Evolutionary conservation across 352 stramenopile species (phyloP).

Genomic region (Phytophthora capsici): DNA sequence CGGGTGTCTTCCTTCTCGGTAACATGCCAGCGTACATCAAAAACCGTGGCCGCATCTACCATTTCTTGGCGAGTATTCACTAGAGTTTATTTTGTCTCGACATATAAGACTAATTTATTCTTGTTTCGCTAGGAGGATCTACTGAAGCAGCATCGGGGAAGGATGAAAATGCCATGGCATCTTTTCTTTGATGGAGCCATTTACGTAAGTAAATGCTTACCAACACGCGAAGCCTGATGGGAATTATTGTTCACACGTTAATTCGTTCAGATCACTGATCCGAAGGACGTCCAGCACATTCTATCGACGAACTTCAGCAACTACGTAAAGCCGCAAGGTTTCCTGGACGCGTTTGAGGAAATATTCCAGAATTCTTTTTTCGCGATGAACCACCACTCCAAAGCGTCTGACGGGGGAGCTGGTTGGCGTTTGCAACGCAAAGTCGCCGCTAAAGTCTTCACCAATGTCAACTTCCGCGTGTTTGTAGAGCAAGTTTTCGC

Average conservation of each 20-base stretch:
- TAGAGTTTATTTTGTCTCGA: too few species aligned
- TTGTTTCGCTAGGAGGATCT: constrained; percentile 40
- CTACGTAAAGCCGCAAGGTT: constrained; percentile 76
- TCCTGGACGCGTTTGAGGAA: constrained; percentile 70
- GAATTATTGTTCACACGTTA: too few species aligned
- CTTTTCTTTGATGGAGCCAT: constrained; percentile 71
- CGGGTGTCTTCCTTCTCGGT: constrained; percentile 53
- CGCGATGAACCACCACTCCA: constrained; percentile 68
- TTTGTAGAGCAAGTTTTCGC: constrained; percentile 59
- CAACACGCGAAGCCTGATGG: not conserved
- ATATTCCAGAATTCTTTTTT: constrained; percentile 81
- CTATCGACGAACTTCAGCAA: constrained; percentile 69
- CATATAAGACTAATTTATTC: not conserved
- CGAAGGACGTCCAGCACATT: constrained; percentile 72
- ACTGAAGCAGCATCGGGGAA: constrained; percentile 47
- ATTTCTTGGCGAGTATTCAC: constrained; percentile 47
- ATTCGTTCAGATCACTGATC: constrained; percentile 48
- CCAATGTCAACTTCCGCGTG: constrained; percentile 57
- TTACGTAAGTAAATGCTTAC: constrained; percentile 37
- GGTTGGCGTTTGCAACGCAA: constrained; percentile 83
- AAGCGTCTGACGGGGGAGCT: constrained; percentile 55
- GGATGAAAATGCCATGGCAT: constrained; percentile 75
- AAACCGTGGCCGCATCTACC: constrained; percentile 60
- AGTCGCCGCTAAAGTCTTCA: constrained; percentile 89
- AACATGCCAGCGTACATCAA: constrained; percentile 61